phyloP scores from a whole-genome alignment of 305 asterid species.

The Solanum hybrid region DNA sequence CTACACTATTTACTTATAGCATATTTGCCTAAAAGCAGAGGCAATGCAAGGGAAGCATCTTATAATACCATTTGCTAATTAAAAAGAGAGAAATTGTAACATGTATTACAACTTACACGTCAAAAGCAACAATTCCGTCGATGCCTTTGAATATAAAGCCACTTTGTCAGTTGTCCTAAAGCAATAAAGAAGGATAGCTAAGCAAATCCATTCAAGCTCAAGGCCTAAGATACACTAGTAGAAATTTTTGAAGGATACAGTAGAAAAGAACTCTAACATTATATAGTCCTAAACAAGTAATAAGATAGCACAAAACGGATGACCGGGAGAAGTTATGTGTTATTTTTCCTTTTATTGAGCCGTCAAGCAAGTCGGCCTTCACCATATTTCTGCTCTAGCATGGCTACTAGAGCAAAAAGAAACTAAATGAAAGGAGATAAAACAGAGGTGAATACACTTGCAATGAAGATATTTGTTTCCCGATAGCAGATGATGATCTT shows the following conservation, averaged over 20 bases:
- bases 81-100: background rate
- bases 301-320: background rate
- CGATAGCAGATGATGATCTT: background rate
- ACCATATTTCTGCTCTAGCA: background rate
- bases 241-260: background rate
- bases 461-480: background rate
- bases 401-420: background rate
- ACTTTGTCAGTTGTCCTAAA: background rate
- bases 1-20: background rate
- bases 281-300: background rate
- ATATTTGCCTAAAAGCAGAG: background rate
- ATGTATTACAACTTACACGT: background rate
- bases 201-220: background rate
- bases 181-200: background rate
- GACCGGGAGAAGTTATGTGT: background rate
- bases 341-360: background rate
- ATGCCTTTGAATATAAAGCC: background rate
- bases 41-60: background rate
- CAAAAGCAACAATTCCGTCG: background rate
- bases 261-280: background rate
- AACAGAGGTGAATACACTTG: background rate
- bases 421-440: background rate
- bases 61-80: background rate
- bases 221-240: background rate
- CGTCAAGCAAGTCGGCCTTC: background rate